A percentile compares a stretch with the other conserved stretches of the same genome.
phyloP scores from a whole-genome alignment of 441 rosid genomes.

The Adansonia grandidieri region DNA sequence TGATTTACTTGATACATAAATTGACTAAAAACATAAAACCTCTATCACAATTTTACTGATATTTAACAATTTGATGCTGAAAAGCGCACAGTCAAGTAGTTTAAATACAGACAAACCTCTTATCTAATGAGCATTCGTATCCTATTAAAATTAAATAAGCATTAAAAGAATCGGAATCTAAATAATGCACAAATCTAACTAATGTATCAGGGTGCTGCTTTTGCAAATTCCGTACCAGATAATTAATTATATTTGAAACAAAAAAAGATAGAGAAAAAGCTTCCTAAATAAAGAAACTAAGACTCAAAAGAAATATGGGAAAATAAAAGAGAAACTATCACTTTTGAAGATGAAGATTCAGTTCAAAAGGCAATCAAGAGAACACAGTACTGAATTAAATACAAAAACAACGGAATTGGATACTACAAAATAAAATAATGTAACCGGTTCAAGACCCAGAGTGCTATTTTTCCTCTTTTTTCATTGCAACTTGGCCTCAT shows the following conservation, averaged over 20 bases:
- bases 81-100: neutral
- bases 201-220: no score
- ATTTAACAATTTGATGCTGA: neutral
- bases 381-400: slow-evolving; percentile 40
- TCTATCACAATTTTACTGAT: neutral
- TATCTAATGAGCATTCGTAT: neutral
- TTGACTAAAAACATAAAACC: neutral
- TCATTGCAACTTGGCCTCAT: slow-evolving; percentile 21
- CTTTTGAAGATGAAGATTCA: slow-evolving; percentile 39
- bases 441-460: slow-evolving; percentile 26
- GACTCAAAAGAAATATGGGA: slow-evolving; percentile 1
- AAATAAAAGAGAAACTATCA: slow-evolving; percentile 18
- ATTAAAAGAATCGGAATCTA: slow-evolving; percentile 8
- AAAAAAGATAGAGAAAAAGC: neutral
- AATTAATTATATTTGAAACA: no score
- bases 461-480: slow-evolving; percentile 14
- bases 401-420: slow-evolving; percentile 37
- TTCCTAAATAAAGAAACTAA: slow-evolving; percentile 3
- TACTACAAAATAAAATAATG: slow-evolving; percentile 34
- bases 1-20: neutral
- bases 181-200: neutral
- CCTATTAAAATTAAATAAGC: neutral
- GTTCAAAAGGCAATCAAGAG: slow-evolving; percentile 38
- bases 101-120: neutral
- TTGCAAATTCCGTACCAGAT: no score